phyloP scores from a whole-genome alignment of 192 early-diverging fungal genomes.

The Chytriomyces sp. region DNA sequence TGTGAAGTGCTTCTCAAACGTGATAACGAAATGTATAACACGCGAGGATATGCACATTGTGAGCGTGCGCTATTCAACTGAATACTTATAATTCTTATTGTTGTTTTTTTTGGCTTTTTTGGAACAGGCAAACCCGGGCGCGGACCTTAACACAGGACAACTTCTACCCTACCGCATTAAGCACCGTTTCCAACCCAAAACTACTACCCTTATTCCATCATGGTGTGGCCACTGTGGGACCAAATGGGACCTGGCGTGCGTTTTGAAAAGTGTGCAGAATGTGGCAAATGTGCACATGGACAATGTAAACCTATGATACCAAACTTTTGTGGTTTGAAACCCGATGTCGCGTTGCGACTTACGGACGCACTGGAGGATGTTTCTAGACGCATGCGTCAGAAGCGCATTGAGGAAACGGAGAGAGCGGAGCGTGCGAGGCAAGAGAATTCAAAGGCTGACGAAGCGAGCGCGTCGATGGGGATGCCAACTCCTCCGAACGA shows the following conservation, averaged over 20 bases:
- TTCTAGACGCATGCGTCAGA: conserved; percentile 47
- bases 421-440: conserved; percentile 15
- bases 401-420: conserved; percentile 57
- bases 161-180: conserved; percentile 91
- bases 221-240: conserved; percentile 98
- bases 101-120: background rate
- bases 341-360: conserved; percentile 47
- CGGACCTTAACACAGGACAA: conserved; percentile 71
- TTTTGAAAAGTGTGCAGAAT: conserved; percentile 54
- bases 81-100: too few relatives aligned
- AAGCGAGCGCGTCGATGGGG: background rate
- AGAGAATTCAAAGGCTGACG: conserved; percentile 13
- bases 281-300: conserved; percentile 44
- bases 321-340: conserved; percentile 53
- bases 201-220: conserved; percentile 77
- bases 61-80: background rate
- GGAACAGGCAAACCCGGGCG: conserved; percentile 42
- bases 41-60: conserved; percentile 32
- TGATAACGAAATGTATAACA: conserved; percentile 92
- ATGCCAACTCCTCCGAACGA: background rate
- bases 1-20: conserved; percentile 80
- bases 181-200: conserved; percentile 86
- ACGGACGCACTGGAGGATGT: conserved; percentile 52
- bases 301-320: conserved; percentile 53
- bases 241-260: conserved; percentile 51